A percentile compares a stretch with the other conserved stretches of the same genome.
Evolutionary conservation across 495 filamentous ascomycete genomes (phyloP).

Genomic region (Penicillium paxilli): DNA sequence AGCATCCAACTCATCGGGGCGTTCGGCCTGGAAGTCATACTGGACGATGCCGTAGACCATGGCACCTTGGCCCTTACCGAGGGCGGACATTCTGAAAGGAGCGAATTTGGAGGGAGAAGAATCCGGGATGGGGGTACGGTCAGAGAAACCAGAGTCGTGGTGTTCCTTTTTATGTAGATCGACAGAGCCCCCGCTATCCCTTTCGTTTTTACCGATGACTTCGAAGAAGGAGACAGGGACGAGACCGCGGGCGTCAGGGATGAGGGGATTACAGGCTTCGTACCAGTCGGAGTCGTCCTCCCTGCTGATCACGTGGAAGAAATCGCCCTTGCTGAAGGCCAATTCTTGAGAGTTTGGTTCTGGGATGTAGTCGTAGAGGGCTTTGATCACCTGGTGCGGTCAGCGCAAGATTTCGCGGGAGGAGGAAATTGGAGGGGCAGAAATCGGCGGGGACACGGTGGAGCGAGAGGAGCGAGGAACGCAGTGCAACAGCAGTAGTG

Average conservation of each 20-base stretch:
- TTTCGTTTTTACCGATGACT: constrained; percentile 82
- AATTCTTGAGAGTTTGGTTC: constrained; percentile 71
- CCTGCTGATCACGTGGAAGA: constrained; percentile 96
- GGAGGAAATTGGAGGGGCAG: constrained; percentile 6
- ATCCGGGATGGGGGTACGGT: constrained; percentile 51
- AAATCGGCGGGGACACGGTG: constrained; percentile 4
- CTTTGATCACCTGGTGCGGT: constrained; percentile 81
- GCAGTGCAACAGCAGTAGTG: not conserved
- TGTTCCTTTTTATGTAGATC: constrained; percentile 57
- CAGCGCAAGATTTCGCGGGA: constrained; percentile 17
- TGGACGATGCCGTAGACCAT: constrained; percentile 97
- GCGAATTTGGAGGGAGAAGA: constrained; percentile 29
- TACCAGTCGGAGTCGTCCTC: constrained; percentile 97
- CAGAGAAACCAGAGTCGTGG: constrained; percentile 82
- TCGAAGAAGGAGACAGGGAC: constrained; percentile 95
- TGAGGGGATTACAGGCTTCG: constrained; percentile 94
- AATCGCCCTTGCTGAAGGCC: constrained; percentile 90
- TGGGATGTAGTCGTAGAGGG: constrained; percentile 88
- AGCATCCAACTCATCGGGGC: constrained; percentile 92
- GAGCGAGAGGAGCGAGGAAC: not conserved
- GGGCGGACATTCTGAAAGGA: constrained; percentile 50
- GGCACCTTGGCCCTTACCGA: constrained; percentile 66
- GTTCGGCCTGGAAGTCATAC: constrained; percentile 95
- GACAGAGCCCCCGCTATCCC: constrained; percentile 75
- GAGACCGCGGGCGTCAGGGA: constrained; percentile 83